Conservation (phyloP, 371 early-diverging fungal species). For the Mortierella sp. region DNA sequence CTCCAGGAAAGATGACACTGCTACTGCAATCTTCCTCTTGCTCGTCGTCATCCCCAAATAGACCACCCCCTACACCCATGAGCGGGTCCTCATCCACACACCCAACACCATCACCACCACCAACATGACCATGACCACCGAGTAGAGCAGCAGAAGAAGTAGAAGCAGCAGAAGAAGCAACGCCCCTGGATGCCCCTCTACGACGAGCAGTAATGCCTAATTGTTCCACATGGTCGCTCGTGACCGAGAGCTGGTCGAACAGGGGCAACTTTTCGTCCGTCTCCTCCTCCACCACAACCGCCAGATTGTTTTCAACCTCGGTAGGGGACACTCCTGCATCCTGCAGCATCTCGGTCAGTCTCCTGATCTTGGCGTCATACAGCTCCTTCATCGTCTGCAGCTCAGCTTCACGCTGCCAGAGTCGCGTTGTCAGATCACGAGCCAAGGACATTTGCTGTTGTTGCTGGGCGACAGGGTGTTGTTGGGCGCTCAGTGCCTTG, state of each 20-base stretch:
- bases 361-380: slow-evolving; percentile 51
- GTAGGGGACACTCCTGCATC: slow-evolving; percentile 57
- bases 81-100: slow-evolving; percentile 17
- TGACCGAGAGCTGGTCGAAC: slow-evolving; percentile 30
- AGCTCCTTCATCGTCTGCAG: slow-evolving; percentile 57
- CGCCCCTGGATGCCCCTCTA: slow-evolving; percentile 6
- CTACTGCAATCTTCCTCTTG: slow-evolving; percentile 23
- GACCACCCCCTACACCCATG: slow-evolving; percentile 13
- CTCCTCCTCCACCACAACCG: slow-evolving; percentile 36
- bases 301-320: slow-evolving; percentile 55
- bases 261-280: slow-evolving; percentile 32
- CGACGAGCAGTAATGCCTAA: not conserved
- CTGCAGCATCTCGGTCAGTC: slow-evolving; percentile 52
- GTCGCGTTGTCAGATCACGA: slow-evolving; percentile 52
- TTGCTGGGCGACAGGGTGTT: slow-evolving; percentile 4
- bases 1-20: slow-evolving; percentile 8
- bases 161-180: not conserved
- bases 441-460: slow-evolving; percentile 35
- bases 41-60: slow-evolving; percentile 3
- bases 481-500: slow-evolving; percentile 24
- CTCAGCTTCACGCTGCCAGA: slow-evolving; percentile 59
- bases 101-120: not conserved
- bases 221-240: slow-evolving; percentile 17
- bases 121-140: not conserved
- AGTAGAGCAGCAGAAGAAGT: not conserved